Percentiles rank a stretch among this genome's conserved stretches.
These are phyloP conservation scores for Globisporangium apiculatum DNA, from an alignment of 352 stramenopile genomes.

Conservation along the genomic window DNA sequence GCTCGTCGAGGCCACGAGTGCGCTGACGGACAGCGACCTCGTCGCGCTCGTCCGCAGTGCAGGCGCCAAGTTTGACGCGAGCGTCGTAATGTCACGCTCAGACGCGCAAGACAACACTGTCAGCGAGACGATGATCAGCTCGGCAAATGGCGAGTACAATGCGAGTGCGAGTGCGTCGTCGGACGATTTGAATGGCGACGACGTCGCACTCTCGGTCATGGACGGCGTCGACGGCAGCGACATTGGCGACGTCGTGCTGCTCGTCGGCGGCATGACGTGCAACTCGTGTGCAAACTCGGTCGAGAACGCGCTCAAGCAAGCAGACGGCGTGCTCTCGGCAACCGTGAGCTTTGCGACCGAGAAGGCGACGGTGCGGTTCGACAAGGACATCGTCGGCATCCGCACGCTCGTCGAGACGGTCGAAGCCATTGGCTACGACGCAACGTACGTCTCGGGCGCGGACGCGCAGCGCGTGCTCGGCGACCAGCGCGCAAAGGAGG, in stretches of 20 bases:
- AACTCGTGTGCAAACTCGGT: constrained; percentile 90
- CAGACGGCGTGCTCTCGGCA: constrained; percentile 65
- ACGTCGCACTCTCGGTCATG: constrained; percentile 31
- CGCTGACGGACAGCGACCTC: constrained; percentile 57
- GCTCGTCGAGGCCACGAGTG: constrained; percentile 46
- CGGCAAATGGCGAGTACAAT: constrained; percentile 2
- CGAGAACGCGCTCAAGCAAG: constrained; percentile 74
- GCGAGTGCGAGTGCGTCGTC: constrained; percentile 6
- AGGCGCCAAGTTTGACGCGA: constrained; percentile 38
- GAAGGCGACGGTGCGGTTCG: constrained; percentile 70
- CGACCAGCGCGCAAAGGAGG: constrained; percentile 73
- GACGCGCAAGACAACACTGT: neutral
- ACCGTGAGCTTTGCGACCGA: constrained; percentile 87
- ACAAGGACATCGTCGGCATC: constrained; percentile 68
- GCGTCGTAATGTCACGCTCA: constrained; percentile 9
- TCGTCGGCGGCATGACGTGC: constrained; percentile 89
- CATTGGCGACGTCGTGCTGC: constrained; percentile 51
- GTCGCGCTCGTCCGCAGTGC: constrained; percentile 33
- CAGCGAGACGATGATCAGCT: constrained; percentile 2
- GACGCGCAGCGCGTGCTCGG: constrained; percentile 78
- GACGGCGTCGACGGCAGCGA: constrained; percentile 23
- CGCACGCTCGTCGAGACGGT: constrained; percentile 84
- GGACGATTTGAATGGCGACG: constrained; percentile 10
- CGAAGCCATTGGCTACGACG: constrained; percentile 88
- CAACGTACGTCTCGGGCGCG: constrained; percentile 51